Evolutionary conservation across 2,329 filamentous ascomycete species (phyloP), one percentile per base, ranked within the genome.

Genomic region (Curvularia eragrostidis): DNA sequence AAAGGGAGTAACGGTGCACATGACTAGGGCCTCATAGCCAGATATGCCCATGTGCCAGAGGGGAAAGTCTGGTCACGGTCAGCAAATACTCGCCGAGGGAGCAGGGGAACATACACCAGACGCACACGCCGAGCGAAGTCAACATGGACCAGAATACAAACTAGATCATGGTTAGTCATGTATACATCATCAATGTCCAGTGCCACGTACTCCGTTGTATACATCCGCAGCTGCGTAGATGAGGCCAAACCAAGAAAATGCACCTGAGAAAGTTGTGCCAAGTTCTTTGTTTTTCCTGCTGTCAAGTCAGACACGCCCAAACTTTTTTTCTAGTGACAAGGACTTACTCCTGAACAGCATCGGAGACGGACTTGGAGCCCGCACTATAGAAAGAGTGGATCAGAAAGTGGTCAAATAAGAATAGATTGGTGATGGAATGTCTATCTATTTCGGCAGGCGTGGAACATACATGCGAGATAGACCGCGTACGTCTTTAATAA

Each of bases 21-120:
- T 89, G 71, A 99, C 89, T 65, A 96, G 83, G 42, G 88, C 89
- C 79, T 99, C 95, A 73, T 95, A 99, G 62, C 95, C 95, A 3
- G 94, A 98, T 59, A 99, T 96, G 26, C 95, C 95, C 95, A 99
- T 99, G 76, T 97, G 88, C 95, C 95, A 99, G 10, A 99, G 85
- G 13, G 95, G 95, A 75, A 99, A 99, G 78, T 96, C 90, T 92
- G 62, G 2, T 21, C 9, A 2, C 34, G 15, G 56, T 75, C 48
- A 73, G 70, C 28, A 24, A 36, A 15, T 12, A 53, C 15, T 10
- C 19, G n/a, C 4, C 15, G 24, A 6, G 38, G 15, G 21, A 13
- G 21, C 7, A 18, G 9, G 12, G 9, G 13, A 15, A 85, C 89
- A 85, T 87, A 92, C 89, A 99, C 95, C 95, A 99, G 43, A 99